Evolutionary conservation across 192 early-diverging fungal genomes (phyloP), one percentile per base, ranked within the genome.

Genomic region (Obelidium mucronatum): DNA sequence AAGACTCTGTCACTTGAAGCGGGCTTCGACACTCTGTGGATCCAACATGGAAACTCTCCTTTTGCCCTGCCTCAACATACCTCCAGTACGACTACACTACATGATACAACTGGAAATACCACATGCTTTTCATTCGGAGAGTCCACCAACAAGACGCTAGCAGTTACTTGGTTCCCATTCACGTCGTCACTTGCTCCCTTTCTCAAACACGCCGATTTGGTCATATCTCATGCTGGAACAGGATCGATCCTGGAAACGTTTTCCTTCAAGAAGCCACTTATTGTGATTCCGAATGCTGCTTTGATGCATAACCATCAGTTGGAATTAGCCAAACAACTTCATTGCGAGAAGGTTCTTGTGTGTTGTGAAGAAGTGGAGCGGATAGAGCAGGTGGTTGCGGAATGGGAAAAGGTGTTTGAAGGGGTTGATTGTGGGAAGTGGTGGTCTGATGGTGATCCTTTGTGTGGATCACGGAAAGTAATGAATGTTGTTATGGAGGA

Each of bases 261-360:
- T 28, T 51, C 22, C 13, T 80, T 92, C 37, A 84, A 90, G 34
- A 90, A 92, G 58, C 89, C 89, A 40, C 67, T 83, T 19, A 65
- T 94, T 0, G 89, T 94, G 5, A 93, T 97, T 11, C 90, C 91
- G 0, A 98, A 98, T 80, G 78, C 79, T 17, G 74, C 66, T 40
- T 83, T 98, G 26, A 91, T 93, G 92, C 88, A 95, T 75, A 92
- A 95, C 79, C 96, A 98, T 77, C 96, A 98, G 80, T 54, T 59
- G 34, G 95, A 98, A 79, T 85, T 98, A 53, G 95, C 93, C 2
- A 63, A 80, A 4, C 91, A 88, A 22, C 84, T 98, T 62, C 85
- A 87, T 4, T 59, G 73, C 0, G 73, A 86, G 64, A 83, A 82
- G 26, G 89, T 90, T 65, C 73, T 93, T 30, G 74, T 90, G 17